Evolutionary conservation across 2,329 filamentous ascomycete species (phyloP), one percentile per base, ranked within the genome.

Genomic region (Teratosphaeria pseudoeucalypti): DNA sequence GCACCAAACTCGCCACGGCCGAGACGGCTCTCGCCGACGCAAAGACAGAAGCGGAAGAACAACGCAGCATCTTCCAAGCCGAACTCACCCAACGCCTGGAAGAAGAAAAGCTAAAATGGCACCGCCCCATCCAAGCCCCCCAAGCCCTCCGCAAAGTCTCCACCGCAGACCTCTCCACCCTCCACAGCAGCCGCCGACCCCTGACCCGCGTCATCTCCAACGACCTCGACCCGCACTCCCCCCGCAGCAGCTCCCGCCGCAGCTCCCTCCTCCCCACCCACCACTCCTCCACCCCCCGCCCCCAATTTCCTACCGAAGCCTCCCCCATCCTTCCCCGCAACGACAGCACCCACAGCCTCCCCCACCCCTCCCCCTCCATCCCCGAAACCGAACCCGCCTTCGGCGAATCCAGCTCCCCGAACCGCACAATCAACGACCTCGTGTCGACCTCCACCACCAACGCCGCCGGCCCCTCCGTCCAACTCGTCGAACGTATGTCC

Each of bases 401-500:
- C 52, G 79, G 76, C 16, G 76, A 79, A 2, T 81, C 80, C n/a
- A 32, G 57, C 23, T 55, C 58, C 12, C 60, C 62, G 3, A 32
- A 60, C 0, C 84, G 87, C 60, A 84, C 88, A 6, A 82, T 89
- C 61, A 88, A 91, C 34, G 72, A 74, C 60, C 65, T 74, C 55
- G 64, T 74, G 53, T 67, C 65, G 59, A 70, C 69, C 11, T 68
- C 65, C 59, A 71, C 69, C 14, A 95, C 91, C 0, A 96, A 92
- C 0, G 88, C 90, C 9, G 92, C 92, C 0, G 94, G 94, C 0
- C 94, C 94, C 0, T 92, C 88, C 0, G 92, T 99, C 1, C 92
- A 97, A 74, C 83, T 99, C 0, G 92, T 99, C 16, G 94, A 97
- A 75, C 85, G 92, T 57, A 95, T 99, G 90, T 95, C 89, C 69